Evolutionary conservation across 176 grass and related monocot genomes (phyloP).

Genomic region (Avena atlantica): DNA sequence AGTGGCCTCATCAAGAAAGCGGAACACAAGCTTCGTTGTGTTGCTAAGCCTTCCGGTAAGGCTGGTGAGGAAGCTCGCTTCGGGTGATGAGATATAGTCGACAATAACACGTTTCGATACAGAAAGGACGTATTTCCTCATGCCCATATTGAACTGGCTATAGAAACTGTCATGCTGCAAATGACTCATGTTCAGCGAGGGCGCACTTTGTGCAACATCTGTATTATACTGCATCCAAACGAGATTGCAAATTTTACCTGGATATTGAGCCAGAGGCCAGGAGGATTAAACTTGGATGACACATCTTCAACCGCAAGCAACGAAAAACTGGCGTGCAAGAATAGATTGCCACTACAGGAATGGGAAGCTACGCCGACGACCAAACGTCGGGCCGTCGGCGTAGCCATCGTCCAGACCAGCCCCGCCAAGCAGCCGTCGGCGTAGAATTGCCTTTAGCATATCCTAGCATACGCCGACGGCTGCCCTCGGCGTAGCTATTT

Average conservation of each 20-base stretch:
- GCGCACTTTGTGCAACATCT: background rate
- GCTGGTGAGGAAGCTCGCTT: conserved; percentile 68
- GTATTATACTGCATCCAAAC: background rate
- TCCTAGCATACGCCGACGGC: no score
- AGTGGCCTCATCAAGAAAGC: conserved; percentile 59
- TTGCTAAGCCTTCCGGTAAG: conserved; percentile 55
- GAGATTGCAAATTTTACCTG: conserved; percentile 55
- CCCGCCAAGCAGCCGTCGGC: no score
- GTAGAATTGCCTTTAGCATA: no score
- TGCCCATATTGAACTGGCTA: conserved; percentile 81
- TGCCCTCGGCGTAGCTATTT: no score
- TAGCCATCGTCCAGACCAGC: no score
- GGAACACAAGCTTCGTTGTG: conserved; percentile 80
- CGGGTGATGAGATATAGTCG: conserved; percentile 88
- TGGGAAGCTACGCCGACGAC: no score
- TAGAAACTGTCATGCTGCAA: conserved; percentile 92
- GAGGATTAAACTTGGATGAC: conserved; percentile 57
- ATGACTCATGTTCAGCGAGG: background rate
- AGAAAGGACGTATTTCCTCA: conserved; percentile 71
- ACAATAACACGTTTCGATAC: conserved; percentile 59
- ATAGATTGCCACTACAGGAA: conserved; percentile 43
- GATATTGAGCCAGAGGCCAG: conserved; percentile 85
- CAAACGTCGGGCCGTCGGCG: no score
- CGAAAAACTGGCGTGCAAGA: conserved; percentile 36
- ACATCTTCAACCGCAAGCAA: conserved; percentile 81